These are phyloP conservation scores for Begonia peltatifolia DNA, from an alignment of 306 rosid genomes.

Conservation along the genomic window DNA sequence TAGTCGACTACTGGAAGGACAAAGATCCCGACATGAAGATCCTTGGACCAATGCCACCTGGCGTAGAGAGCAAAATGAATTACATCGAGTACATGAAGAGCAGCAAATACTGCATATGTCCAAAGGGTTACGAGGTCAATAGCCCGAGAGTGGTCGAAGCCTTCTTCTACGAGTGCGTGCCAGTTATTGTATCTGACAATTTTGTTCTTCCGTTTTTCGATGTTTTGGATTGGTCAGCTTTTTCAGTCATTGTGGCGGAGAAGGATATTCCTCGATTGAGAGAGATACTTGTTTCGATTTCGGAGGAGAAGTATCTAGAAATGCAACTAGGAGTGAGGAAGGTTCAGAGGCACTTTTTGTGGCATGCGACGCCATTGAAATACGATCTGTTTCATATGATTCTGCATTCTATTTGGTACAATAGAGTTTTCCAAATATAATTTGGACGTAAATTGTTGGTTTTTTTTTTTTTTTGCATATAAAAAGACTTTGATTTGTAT, in stretches of 20 bases:
- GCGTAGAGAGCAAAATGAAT: conserved; percentile 67
- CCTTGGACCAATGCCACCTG: conserved; percentile 70
- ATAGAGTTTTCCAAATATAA: conserved; percentile 75
- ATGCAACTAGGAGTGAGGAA: conserved; percentile 70
- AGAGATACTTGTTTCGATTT: conserved; percentile 49
- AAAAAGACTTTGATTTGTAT: too few relatives aligned
- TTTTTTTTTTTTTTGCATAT: too few relatives aligned
- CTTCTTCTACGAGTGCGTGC: conserved; percentile 76
- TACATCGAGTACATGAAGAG: conserved; percentile 83
- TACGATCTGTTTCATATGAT: conserved; percentile 94
- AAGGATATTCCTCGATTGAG: conserved; percentile 68
- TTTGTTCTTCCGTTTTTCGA: conserved; percentile 92
- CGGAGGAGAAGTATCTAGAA: conserved; percentile 55
- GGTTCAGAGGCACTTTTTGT: conserved; percentile 77
- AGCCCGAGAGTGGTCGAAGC: conserved; percentile 89
- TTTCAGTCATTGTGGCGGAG: conserved; percentile 73
- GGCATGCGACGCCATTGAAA: conserved; percentile 75
- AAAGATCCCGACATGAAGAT: conserved; percentile 72
- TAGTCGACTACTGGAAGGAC: conserved; percentile 77
- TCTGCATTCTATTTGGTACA: conserved; percentile 91
- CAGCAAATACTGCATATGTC: conserved; percentile 89
- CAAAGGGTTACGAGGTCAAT: conserved; percentile 91
- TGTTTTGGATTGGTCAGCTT: conserved; percentile 78
- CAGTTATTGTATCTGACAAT: conserved; percentile 94
- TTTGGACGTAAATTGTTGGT: conserved; percentile 17